Conservation (phyloP, 768 basidiomycete genomes). For the Podaxis sp. region DNA sequence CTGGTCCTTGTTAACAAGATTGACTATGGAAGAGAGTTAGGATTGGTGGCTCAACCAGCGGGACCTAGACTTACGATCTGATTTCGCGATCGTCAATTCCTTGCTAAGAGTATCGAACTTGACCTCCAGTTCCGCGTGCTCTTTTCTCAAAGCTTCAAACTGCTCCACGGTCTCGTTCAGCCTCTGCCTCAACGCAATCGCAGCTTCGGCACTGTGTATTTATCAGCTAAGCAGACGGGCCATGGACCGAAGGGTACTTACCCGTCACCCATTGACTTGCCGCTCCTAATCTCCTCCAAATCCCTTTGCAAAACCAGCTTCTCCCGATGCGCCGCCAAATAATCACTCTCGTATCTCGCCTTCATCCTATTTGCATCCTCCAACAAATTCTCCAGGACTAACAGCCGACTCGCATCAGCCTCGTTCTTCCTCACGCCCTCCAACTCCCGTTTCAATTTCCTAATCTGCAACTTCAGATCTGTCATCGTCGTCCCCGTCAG, state of each 20-base stretch:
- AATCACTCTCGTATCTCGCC: slow-evolving; percentile 84
- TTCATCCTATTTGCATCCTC: slow-evolving; percentile 93
- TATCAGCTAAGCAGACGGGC: slow-evolving; percentile 9
- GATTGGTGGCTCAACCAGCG: background rate
- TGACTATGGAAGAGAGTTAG: slow-evolving; percentile 51
- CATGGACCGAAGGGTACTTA: slow-evolving; percentile 31
- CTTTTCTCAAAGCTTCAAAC: slow-evolving; percentile 67
- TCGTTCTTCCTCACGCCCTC: slow-evolving; percentile 72
- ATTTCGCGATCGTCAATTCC: slow-evolving; percentile 81
- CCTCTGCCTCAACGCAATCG: slow-evolving; percentile 84
- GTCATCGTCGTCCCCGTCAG: slow-evolving; percentile 86
- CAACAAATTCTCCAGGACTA: slow-evolving; percentile 89
- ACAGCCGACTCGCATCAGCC: slow-evolving; percentile 69
- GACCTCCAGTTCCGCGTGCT: slow-evolving; percentile 71
- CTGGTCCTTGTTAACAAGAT: slow-evolving; percentile 91
- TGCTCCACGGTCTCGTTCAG: slow-evolving; percentile 87
- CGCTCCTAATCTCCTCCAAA: slow-evolving; percentile 86
- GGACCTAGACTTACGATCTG: slow-evolving; percentile 61
- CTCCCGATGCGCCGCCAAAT: slow-evolving; percentile 80
- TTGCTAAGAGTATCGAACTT: slow-evolving; percentile 58
- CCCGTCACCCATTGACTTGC: slow-evolving; percentile 84
- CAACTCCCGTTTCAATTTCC: slow-evolving; percentile 79
- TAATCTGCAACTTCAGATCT: slow-evolving; percentile 85
- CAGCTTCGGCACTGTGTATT: slow-evolving; percentile 70
- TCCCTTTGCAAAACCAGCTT: slow-evolving; percentile 77